Evolutionary conservation across 1,139 yeast species (phyloP), one percentile per base, ranked within the genome.

Genomic region (Debaryomyces udenii): DNA sequence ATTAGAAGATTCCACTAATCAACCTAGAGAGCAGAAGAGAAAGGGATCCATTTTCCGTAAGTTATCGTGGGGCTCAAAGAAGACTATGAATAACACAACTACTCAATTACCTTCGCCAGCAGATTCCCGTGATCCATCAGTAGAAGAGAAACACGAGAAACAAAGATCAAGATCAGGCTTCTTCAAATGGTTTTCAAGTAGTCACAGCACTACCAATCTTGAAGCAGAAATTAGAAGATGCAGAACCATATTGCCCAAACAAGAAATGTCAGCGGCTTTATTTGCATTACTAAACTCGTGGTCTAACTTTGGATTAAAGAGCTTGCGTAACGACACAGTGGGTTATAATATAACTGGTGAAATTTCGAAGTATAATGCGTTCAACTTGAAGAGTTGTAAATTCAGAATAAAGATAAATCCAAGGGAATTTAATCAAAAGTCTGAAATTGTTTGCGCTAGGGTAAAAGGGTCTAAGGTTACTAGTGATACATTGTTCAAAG

Each of bases 241-340:
- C 47, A 54, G 59, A 30, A 76, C 83, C 2, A 68, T 74, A 26
- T 63, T 78, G 44, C 73, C 77, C 14, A 67, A 66, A 54, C 76
- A 69, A 37, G 88, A 84, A 56, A 76, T 84, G 74, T 74, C 77
- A 39, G 77, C 80, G 30, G 89, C 89, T 3, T 66, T 85, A 51
- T 76, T 70, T 59, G 80, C 86, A 29, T 72, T 84, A 45, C 66
- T 85, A 51, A 69, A 64, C 39, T 80, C 85, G 9, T 85, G 93
- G 93, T 75, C 81, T 11, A 80, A 78, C 48, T 84, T 84, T 55
- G 91, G 93, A 6, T 64, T 85, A 55, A 80, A 76, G 51, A 75
- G 79, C 45, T 70, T 85, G 47, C 67, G 66, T 37, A 65, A 77
- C 40, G 77, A 75, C 51, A 67, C 70, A 30, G 61, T 68, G 11